Evolutionary conservation across 2,329 filamentous ascomycete genomes (phyloP).

Genomic region (Colletotrichum sp.): DNA sequence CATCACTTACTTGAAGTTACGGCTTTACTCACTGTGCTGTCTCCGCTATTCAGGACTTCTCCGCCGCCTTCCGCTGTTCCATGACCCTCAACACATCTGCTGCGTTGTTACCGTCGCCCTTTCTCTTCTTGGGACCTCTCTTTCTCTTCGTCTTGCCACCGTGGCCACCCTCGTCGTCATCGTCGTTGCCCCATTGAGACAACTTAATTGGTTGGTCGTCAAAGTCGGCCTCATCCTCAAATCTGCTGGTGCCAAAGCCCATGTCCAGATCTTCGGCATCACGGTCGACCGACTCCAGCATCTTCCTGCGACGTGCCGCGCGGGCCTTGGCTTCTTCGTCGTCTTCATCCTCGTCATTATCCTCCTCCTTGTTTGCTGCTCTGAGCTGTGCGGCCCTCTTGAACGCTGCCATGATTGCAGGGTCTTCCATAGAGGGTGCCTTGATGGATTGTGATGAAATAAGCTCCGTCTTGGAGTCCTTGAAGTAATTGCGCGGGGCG

Average conservation of each 20-base stretch:
- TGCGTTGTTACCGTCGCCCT: slow-evolving; percentile 79
- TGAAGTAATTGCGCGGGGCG: slow-evolving; percentile 65
- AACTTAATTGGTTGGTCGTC: slow-evolving; percentile 72
- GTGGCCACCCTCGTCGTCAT: slow-evolving; percentile 50
- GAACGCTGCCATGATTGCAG: slow-evolving; percentile 81
- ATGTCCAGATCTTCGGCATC: slow-evolving; percentile 93
- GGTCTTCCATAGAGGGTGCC: slow-evolving; percentile 69
- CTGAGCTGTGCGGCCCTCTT: slow-evolving; percentile 79
- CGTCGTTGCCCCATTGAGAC: slow-evolving; percentile 64
- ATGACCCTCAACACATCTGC: slow-evolving; percentile 82
- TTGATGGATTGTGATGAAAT: slow-evolving; percentile 57
- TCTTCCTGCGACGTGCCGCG: slow-evolving; percentile 72
- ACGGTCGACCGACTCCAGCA: slow-evolving; percentile 75
- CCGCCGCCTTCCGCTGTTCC: slow-evolving; percentile 57
- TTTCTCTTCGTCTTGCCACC: slow-evolving; percentile 66
- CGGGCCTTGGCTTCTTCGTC: slow-evolving; percentile 57
- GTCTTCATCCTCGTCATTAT: slow-evolving; percentile 42
- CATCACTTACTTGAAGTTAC: neutral
- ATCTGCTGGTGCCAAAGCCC: slow-evolving; percentile 88
- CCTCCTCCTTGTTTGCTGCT: slow-evolving; percentile 33
- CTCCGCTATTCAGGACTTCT: slow-evolving; percentile 17
- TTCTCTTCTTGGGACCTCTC: slow-evolving; percentile 75
- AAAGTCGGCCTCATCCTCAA: slow-evolving; percentile 86
- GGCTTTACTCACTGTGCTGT: neutral
- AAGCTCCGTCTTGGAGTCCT: slow-evolving; percentile 59